A percentile compares a stretch with the other conserved stretches of the same genome.
Evolutionary conservation across 805 yeast species (phyloP).

Genomic region (Wickerhamomyces queroliae): DNA sequence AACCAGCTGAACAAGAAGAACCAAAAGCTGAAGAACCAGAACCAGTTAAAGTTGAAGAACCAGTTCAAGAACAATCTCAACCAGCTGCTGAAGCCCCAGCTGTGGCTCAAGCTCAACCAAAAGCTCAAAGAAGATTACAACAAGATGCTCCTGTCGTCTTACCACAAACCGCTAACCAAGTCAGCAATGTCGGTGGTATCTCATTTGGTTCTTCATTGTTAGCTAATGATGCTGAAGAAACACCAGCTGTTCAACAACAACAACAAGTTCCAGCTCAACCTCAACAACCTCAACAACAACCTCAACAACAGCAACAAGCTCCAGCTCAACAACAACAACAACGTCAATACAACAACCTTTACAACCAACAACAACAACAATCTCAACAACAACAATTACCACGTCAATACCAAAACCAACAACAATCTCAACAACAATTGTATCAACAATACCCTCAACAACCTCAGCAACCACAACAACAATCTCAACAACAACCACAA

Average conservation of each 20-base stretch:
- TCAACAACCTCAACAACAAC: constrained; percentile 13
- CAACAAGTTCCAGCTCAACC: constrained; percentile 10
- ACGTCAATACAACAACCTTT: neutral
- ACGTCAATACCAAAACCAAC: constrained; percentile 2
- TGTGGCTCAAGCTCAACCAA: constrained; percentile 22
- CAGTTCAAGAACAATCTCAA: constrained; percentile 11
- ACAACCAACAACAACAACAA: constrained; percentile 3
- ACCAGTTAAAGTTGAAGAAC: constrained; percentile 19
- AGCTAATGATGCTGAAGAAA: constrained; percentile 33
- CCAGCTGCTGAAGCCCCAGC: constrained; percentile 19
- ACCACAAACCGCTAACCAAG: constrained; percentile 39
- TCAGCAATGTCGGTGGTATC: constrained; percentile 43
- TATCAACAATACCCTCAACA: constrained; percentile 20
- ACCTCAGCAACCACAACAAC: constrained; percentile 6
- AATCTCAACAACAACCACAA: constrained; percentile 6
- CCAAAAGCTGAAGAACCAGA: constrained; percentile 7
- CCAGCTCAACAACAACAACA: neutral
- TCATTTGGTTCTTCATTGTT: constrained; percentile 57
- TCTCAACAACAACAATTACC: constrained; percentile 8
- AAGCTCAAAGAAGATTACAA: constrained; percentile 28
- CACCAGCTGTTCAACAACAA: constrained; percentile 18
- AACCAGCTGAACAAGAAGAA: constrained; percentile 16
- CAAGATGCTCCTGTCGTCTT: constrained; percentile 44
- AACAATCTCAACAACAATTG: constrained; percentile 2
- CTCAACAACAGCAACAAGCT: constrained; percentile 5